Evolutionary conservation across 108 stramenopile genomes (phyloP).

Genomic region (Fragilaria radians): DNA sequence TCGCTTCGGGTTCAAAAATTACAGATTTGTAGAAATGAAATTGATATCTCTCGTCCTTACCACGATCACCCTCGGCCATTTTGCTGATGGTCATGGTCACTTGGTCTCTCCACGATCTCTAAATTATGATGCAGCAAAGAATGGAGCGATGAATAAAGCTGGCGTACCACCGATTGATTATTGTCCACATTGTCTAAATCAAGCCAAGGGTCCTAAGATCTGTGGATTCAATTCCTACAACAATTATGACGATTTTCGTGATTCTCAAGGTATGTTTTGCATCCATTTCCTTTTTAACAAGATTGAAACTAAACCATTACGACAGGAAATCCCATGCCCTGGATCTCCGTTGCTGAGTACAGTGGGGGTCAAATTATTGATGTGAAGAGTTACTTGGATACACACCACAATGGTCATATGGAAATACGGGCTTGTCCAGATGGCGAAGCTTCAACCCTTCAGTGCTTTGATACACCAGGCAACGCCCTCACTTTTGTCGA

Average conservation of each 20-base stretch:
- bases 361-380: background rate
- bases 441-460: slow-evolving; percentile 9
- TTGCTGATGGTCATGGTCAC: slow-evolving; percentile 6
- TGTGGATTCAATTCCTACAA: background rate
- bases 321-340: slow-evolving; percentile 1
- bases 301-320: too few species aligned
- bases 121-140: background rate
- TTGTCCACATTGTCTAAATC: slow-evolving; percentile 9
- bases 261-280: too few species aligned
- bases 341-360: slow-evolving; percentile 1
- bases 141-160: background rate
- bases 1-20: too few species aligned
- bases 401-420: slow-evolving; percentile 5
- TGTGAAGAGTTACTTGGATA: slow-evolving; percentile 3
- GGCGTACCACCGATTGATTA: background rate
- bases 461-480: slow-evolving; percentile 22
- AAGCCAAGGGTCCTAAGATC: background rate
- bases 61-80: too few species aligned
- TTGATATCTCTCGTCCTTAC: too few species aligned
- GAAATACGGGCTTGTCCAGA: background rate
- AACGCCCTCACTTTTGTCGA: slow-evolving; percentile 27
- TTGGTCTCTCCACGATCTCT: slow-evolving; percentile 3
- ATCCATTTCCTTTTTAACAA: too few species aligned
- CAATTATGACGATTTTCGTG: slow-evolving; percentile 4
- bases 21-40: too few species aligned